Base-by-base conservation (phyloP, 805 yeast genomes). In the Candida incommunis region DNA sequence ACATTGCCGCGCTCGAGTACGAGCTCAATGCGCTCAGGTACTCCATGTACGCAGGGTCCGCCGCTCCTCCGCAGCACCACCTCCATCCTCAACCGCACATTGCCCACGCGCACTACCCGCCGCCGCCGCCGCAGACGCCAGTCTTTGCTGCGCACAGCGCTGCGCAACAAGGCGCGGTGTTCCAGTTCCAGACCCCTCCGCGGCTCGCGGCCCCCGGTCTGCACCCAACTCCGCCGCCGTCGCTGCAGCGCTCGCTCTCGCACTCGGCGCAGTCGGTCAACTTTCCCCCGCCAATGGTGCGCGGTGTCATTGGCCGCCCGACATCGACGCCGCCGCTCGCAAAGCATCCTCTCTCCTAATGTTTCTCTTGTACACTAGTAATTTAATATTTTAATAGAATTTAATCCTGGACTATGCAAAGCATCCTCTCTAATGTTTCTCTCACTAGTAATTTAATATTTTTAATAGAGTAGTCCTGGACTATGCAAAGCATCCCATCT, bases 1-100 rank as follows among this genome's bases (percentile, higher is more conserved):
- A 69, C 50, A 69, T 69, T 41, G 62, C 65, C 25, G 48, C 57
- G 3, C 52, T 69, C 31, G 68, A 69, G 43, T 55, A 53, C 42
- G 60, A 56, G 44, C 41, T 52, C 11, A 22, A 41, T 25, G 42
- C 23, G 15, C 35, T 46, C 24, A 37, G 57, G 11, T 46, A 48
- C 45, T 7, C 37, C 11, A 7, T n/a, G 18, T 7, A 7, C 18
- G 20, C 13, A 7, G 9, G 7, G 18, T 31, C 37, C 7, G 20
- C 18, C 20, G 18, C 37, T 5, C 37, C 37, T 7, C 37, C 11
- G 9, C 5, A 11, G 5, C n/a, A n/a, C n/a, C n/a, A n/a, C n/a
- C n/a, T n/a, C n/a, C n/a, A n/a, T n/a, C 7, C 13, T 7, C 18
- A 11, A 31, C 18, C 37, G 7, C 18, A 7, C 7, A 11, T 18